These are phyloP conservation scores for Neofusicoccum parvum DNA, from an alignment of 2,329 filamentous ascomycete species.

Conservation along the genomic window DNA sequence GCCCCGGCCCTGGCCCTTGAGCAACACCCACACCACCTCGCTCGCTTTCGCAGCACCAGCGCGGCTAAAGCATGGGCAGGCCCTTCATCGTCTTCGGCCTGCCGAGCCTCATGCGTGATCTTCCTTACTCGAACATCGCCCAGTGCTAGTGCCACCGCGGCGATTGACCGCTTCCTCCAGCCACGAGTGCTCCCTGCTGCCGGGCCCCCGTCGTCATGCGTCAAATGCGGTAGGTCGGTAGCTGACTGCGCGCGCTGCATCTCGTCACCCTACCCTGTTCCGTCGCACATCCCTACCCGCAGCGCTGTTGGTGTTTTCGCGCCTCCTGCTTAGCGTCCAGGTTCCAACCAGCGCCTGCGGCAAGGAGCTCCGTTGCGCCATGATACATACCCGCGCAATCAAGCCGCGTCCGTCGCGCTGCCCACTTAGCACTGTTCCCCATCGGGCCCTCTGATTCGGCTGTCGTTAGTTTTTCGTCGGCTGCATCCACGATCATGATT, in stretches of 20 bases:
- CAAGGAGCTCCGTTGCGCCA: conserved; percentile 45
- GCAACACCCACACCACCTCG: conserved; percentile 11
- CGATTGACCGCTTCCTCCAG: conserved; percentile 22
- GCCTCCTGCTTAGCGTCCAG: conserved; percentile 16
- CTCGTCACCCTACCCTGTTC: conserved; percentile 19
- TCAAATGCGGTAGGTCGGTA: conserved; percentile 16
- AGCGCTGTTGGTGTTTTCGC: conserved; percentile 20
- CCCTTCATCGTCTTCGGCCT: not conserved
- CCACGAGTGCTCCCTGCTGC: conserved; percentile 14
- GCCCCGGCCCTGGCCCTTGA: conserved; percentile 13
- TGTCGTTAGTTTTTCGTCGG: conserved; percentile 38
- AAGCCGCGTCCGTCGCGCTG: conserved; percentile 12
- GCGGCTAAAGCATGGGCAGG: conserved; percentile 17
- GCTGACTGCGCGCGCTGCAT: conserved; percentile 18
- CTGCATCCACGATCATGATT: conserved; percentile 31
- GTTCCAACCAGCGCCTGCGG: conserved; percentile 27
- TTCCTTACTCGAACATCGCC: conserved; percentile 22
- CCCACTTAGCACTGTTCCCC: conserved; percentile 28
- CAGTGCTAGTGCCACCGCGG: conserved; percentile 15
- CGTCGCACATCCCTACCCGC: conserved; percentile 16
- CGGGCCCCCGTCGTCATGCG: conserved; percentile 19
- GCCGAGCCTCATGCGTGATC: conserved; percentile 23
- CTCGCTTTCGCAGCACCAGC: conserved; percentile 15
- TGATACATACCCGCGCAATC: conserved; percentile 42
- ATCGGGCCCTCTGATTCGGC: conserved; percentile 35